Evolutionary conservation across 2,329 filamentous ascomycete species (phyloP), one percentile per base, ranked within the genome.

Genomic region (Rutstroemia sp.): DNA sequence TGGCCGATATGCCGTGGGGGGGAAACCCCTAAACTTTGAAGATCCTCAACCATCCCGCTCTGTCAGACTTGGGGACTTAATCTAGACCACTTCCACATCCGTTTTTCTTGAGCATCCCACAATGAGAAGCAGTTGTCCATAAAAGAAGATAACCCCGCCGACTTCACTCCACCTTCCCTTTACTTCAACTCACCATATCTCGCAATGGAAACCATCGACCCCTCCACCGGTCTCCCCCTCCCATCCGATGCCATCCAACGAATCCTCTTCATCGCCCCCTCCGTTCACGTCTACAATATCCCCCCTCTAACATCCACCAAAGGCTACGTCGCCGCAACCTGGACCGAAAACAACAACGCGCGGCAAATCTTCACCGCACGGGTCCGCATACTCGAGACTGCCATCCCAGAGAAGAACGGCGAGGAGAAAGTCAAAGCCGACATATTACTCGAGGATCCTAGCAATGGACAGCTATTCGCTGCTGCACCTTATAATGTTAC

Each of bases 291-390:
- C 76, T 96, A 95, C 78, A 84, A 87, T 68, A 91, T 95, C 70
- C 90, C 90, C 17, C 89, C 90, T 23, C 77, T 91, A 57, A 79
- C 85, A 46, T 87, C 86, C 17, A 89, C 84, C 65, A 87, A 87
- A 70, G 90, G 90, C 70, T 88, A 95, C 77, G 80, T 79, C 38
- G 90, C 91, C 58, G 78, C 84, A 12, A 75, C 80, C 61, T 96
- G 90, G 90, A 95, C 89, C 27, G 76, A 77, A 48, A 80, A 86
- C 58, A 80, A 83, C 58, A 79, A 82, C 64, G 76, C 76, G 41
- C 82, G 85, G 39, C 84, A 89, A 69, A 95, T 95, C 73, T 95
- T 95, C 76, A 92, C 89, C 49, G 88, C 87, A 45, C 87, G 89
- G 48, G 73, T 94, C 54, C 88, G 90, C 66, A 76, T 92, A 61